Evolutionary conservation across 2,329 filamentous ascomycete species (phyloP).

Genomic region (Pseudopithomyces chartarum): DNA sequence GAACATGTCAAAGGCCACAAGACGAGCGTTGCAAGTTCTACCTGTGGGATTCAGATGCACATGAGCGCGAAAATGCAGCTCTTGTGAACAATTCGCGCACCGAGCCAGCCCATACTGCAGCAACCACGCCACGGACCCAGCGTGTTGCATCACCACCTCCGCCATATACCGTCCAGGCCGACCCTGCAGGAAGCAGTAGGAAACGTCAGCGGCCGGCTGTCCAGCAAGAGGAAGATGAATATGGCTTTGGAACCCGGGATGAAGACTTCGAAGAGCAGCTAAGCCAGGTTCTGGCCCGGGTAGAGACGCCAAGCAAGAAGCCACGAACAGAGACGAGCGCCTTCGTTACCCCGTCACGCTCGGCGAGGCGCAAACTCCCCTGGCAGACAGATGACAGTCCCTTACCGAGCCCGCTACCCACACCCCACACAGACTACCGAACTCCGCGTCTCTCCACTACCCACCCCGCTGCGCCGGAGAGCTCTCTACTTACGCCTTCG

Average conservation of each 20-base stretch:
- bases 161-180: conserved; percentile 20
- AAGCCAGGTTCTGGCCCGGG: conserved; percentile 25
- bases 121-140: conserved; percentile 24
- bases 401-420: conserved; percentile 25
- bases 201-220: conserved; percentile 38
- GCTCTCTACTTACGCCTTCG: conserved; percentile 25
- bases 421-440: conserved; percentile 30
- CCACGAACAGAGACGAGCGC: conserved; percentile 43
- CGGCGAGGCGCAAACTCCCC: conserved; percentile 41
- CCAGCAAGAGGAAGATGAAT: conserved; percentile 40
- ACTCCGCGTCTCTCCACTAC: conserved; percentile 21
- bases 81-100: conserved; percentile 54
- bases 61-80: conserved; percentile 52
- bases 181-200: conserved; percentile 14
- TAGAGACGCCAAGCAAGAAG: conserved; percentile 49
- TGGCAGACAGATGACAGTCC: conserved; percentile 41
- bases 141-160: conserved; percentile 21
- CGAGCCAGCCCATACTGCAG: conserved; percentile 40
- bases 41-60: conserved; percentile 62
- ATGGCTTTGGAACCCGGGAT: conserved; percentile 36
- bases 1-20: conserved; percentile 60
- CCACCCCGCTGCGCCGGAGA: conserved; percentile 3
- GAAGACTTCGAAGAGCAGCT: conserved; percentile 41
- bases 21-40: conserved; percentile 61
- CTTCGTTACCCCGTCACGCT: conserved; percentile 41